These are phyloP conservation scores for Monilinia polystroma DNA, from an alignment of 2,329 filamentous ascomycete genomes.

Conservation along the genomic window DNA sequence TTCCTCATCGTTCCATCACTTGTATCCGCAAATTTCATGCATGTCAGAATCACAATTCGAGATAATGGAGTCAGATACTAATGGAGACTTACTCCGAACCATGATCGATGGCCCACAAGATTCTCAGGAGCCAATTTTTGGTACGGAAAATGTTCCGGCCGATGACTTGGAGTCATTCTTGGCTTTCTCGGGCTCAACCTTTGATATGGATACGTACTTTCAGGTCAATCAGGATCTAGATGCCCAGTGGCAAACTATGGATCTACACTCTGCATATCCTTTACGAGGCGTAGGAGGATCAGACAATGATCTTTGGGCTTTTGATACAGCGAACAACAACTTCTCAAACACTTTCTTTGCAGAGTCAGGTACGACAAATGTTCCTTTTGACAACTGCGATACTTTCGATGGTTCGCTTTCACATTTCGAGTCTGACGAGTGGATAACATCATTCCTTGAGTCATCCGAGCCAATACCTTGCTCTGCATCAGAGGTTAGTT, in stretches of 20 bases:
- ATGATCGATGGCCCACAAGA: constrained; percentile 1
- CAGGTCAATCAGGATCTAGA: background rate
- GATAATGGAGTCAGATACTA: background rate
- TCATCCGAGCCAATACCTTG: background rate
- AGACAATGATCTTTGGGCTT: background rate
- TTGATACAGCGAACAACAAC: background rate
- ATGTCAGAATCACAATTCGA: background rate
- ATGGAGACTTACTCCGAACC: constrained; percentile 1
- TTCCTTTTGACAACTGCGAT: background rate
- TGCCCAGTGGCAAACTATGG: constrained; percentile 9
- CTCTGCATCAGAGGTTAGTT: background rate
- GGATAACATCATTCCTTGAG: constrained; percentile 12
- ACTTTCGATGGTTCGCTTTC: background rate
- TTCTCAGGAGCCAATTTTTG: background rate
- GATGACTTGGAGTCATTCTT: background rate
- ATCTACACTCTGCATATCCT: background rate
- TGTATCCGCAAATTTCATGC: constrained; percentile 1
- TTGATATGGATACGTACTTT: background rate
- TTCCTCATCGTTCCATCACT: background rate
- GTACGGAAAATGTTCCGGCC: background rate
- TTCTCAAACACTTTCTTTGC: background rate
- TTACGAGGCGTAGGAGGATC: background rate
- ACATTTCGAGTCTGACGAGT: constrained; percentile 7
- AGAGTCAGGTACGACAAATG: too few relatives aligned
- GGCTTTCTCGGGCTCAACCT: background rate